Conservation (phyloP, 805 yeast genomes). For the Candida peoriensis region DNA sequence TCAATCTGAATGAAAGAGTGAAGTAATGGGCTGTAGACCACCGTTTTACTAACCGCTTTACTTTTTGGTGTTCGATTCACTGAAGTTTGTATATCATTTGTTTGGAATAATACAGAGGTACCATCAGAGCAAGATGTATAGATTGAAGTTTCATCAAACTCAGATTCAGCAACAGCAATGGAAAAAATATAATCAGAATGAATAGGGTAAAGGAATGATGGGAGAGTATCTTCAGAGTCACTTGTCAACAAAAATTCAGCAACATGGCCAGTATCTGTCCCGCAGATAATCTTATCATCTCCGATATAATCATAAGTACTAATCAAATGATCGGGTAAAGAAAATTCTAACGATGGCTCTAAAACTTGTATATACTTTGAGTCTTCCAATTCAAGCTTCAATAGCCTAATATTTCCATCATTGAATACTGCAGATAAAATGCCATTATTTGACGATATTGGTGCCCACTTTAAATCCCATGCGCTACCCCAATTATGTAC, state of each 20-base stretch:
- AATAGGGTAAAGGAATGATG: conserved; percentile 34
- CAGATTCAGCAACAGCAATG: conserved; percentile 30
- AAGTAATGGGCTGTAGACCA: conserved; percentile 27
- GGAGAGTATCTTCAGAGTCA: conserved; percentile 16
- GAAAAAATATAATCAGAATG: conserved; percentile 34
- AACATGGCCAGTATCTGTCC: conserved; percentile 53
- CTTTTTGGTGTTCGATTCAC: conserved; percentile 26
- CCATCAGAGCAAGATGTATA: conserved; percentile 40
- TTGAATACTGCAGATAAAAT: conserved; percentile 48
- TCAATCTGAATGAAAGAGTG: conserved; percentile 37
- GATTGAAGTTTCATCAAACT: conserved; percentile 28
- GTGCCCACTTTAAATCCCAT: conserved; percentile 35
- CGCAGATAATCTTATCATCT: conserved; percentile 43
- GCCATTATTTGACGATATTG: conserved; percentile 35
- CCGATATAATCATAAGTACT: conserved; percentile 43
- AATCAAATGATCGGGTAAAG: conserved; percentile 28
- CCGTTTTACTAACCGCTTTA: conserved; percentile 27
- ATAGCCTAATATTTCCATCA: conserved; percentile 51
- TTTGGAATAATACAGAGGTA: conserved; percentile 30
- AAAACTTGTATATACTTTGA: conserved; percentile 15
- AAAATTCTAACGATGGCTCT: conserved; percentile 23
- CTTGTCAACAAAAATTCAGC: conserved; percentile 46
- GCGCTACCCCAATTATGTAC: conserved; percentile 42
- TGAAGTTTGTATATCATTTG: conserved; percentile 26
- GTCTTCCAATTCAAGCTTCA: conserved; percentile 29